phyloP scores from a whole-genome alignment of 2,329 filamentous ascomycete species.

The Chrysoporthe deuterocubensis region DNA sequence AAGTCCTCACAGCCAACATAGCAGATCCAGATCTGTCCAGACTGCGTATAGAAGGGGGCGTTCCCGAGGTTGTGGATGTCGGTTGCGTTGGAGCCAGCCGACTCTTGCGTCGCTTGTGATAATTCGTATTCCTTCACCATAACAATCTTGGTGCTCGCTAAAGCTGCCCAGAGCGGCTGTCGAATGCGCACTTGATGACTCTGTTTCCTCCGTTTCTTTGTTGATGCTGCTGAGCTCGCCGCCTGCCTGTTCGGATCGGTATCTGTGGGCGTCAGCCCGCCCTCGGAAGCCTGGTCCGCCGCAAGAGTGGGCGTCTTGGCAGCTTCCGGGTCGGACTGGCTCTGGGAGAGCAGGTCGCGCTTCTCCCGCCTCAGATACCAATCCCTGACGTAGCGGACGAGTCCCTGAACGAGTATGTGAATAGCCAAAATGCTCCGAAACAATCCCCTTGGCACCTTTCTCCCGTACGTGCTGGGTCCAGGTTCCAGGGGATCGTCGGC shows the following conservation, averaged over 20 bases:
- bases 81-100: constrained; percentile 73
- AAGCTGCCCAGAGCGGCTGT: constrained; percentile 91
- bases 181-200: constrained; percentile 87
- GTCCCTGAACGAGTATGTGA: constrained; percentile 74
- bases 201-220: constrained; percentile 87
- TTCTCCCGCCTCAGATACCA: constrained; percentile 68
- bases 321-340: constrained; percentile 64
- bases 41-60: constrained; percentile 71
- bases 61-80: constrained; percentile 79
- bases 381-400: constrained; percentile 71
- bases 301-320: constrained; percentile 50
- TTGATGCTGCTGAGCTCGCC: constrained; percentile 60
- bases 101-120: constrained; percentile 75
- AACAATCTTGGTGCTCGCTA: constrained; percentile 95
- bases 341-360: constrained; percentile 52
- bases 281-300: constrained; percentile 44
- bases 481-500: constrained; percentile 54
- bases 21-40: constrained; percentile 78
- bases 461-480: constrained; percentile 54
- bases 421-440: constrained; percentile 71
- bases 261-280: constrained; percentile 58
- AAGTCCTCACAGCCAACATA: constrained; percentile 80
- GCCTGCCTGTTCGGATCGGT: constrained; percentile 57
- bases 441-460: constrained; percentile 66
- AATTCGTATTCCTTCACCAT: constrained; percentile 91